A percentile compares a stretch with the other conserved stretches of the same genome.
These are phyloP conservation scores for Tuber melanosporum DNA, from an alignment of 495 filamentous ascomycete species.

Conservation along the genomic window DNA sequence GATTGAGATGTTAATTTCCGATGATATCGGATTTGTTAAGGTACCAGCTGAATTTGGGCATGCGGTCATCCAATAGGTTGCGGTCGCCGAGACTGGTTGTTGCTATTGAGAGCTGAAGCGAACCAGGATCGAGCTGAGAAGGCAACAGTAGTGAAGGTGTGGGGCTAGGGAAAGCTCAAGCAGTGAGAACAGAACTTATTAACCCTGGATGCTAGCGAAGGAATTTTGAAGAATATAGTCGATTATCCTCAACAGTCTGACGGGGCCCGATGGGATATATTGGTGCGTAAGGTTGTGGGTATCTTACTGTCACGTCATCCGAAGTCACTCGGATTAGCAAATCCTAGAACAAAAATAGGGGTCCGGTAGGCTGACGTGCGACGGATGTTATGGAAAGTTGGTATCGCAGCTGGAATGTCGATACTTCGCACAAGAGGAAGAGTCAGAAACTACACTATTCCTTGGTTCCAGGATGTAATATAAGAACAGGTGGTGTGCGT, in stretches of 20 bases:
- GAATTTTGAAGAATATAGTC: not conserved
- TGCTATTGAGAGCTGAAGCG: not conserved
- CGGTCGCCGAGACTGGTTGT: not conserved
- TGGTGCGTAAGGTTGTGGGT: not conserved
- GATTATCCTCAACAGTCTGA: not conserved
- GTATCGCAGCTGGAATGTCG: not conserved
- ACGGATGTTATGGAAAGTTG: not conserved
- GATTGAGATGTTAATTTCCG: not conserved
- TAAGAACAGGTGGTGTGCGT: not conserved
- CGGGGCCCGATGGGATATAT: not conserved
- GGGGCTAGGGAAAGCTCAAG: not conserved
- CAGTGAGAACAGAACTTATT: not conserved
- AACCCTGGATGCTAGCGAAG: not conserved
- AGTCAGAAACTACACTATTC: not conserved
- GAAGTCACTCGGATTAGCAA: not conserved
- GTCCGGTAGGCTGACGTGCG: not conserved
- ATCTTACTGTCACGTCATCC: not conserved
- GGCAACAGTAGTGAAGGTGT: not conserved
- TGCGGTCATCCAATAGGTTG: not conserved
- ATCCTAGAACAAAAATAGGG: not conserved
- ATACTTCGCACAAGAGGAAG: not conserved
- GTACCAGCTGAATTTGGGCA: slow-evolving; percentile 4
- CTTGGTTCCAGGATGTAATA: not conserved
- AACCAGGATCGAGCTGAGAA: slow-evolving; percentile 4
- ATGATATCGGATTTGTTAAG: slow-evolving; percentile 1